Evolutionary conservation across 129 eudicot species (phyloP).

Genomic region (Saposhnikovia divaricata): DNA sequence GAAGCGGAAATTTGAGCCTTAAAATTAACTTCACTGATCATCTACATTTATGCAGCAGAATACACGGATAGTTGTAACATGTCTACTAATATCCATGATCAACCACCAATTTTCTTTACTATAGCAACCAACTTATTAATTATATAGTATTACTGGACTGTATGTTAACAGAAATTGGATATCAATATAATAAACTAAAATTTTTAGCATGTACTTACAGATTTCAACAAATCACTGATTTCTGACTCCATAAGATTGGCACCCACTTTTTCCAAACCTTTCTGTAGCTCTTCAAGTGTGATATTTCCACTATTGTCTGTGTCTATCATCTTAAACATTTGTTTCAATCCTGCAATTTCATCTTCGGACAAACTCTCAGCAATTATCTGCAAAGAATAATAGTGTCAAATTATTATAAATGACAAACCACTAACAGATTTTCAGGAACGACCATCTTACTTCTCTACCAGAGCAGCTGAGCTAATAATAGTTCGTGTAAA

Average conservation of each 20-base stretch:
- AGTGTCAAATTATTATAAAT: neutral
- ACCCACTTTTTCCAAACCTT: slow-evolving; percentile 53
- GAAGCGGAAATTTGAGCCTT: neutral
- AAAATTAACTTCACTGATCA: neutral
- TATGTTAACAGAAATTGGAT: neutral
- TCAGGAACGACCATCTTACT: neutral
- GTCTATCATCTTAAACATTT: slow-evolving; percentile 60
- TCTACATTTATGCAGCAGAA: neutral
- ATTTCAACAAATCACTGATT: slow-evolving; percentile 40
- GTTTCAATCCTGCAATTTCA: slow-evolving; percentile 57
- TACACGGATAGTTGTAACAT: no score
- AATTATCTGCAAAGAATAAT: slow-evolving; percentile 34
- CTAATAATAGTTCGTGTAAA: neutral
- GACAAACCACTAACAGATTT: neutral
- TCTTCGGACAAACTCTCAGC: slow-evolving; percentile 64
- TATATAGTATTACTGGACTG: neutral
- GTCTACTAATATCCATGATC: neutral
- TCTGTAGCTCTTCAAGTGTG: slow-evolving; percentile 61
- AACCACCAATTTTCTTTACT: neutral
- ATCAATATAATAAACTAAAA: neutral
- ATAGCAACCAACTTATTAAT: neutral
- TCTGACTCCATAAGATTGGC: slow-evolving; percentile 60
- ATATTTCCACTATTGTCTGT: slow-evolving; percentile 59
- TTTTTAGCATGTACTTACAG: slow-evolving; percentile 31
- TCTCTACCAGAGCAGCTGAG: neutral